These are phyloP conservation scores for Blastocystis sp. DNA, from an alignment of 352 stramenopile genomes.

Conservation along the genomic window DNA sequence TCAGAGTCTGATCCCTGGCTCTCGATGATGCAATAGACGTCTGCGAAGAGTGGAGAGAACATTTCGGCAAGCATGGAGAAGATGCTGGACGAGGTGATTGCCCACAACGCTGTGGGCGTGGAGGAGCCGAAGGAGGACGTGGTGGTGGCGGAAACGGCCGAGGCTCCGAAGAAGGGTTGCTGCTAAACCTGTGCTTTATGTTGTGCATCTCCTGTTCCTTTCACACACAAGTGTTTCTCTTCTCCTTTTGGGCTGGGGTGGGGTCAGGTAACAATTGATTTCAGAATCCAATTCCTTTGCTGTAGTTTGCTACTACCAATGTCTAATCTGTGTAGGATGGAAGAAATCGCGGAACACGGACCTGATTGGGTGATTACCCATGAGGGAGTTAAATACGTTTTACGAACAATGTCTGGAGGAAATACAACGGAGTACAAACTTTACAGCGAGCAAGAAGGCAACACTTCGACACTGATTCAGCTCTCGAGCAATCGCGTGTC, in stretches of 20 bases:
- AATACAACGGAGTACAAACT: neutral
- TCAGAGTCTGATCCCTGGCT: neutral
- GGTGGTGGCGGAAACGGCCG: neutral
- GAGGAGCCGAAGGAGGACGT: slow-evolving; percentile 28
- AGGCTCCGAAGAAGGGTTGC: slow-evolving; percentile 27
- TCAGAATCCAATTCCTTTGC: too few species aligned
- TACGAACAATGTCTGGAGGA: neutral
- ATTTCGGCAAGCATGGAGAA: slow-evolving; percentile 31
- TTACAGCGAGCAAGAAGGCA: neutral
- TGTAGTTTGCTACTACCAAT: too few species aligned
- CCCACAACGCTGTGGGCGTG: slow-evolving; percentile 37
- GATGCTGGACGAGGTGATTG: slow-evolving; percentile 23
- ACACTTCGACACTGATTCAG: neutral
- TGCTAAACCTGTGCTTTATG: slow-evolving; percentile 19
- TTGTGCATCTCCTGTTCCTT: neutral
- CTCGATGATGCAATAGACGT: neutral
- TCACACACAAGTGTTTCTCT: too few species aligned
- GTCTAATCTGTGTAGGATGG: too few species aligned
- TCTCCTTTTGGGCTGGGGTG: too few species aligned
- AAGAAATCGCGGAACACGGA: too few species aligned
- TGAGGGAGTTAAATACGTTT: too few species aligned
- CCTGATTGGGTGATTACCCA: too few species aligned
- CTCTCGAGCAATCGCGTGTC: neutral
- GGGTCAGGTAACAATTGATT: too few species aligned
- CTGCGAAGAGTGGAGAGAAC: slow-evolving; percentile 43